Evolutionary conservation across 2,329 filamentous ascomycete species (phyloP), one percentile per base, ranked within the genome.

Genomic region (Ceratocystis destructans): DNA sequence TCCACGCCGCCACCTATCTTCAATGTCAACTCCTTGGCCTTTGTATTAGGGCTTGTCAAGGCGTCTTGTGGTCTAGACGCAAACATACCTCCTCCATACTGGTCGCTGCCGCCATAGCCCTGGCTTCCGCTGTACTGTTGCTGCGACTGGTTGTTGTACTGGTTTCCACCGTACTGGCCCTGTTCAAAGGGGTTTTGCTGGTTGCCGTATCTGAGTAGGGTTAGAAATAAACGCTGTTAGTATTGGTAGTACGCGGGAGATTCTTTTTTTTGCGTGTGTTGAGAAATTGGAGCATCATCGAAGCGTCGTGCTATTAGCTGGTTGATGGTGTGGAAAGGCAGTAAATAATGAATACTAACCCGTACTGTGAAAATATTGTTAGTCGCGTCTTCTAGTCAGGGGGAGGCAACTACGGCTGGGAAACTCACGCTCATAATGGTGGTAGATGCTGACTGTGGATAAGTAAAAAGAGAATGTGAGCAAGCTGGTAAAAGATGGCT

Each of bases 171-270:
- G 45, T 73, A 75, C 68, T 78, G 78, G 73, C 80, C 77, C 72
- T 86, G 77, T 72, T 84, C 83, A 71, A 82, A 86, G 66, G 83
- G 83, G 75, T 86, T 85, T 68, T 76, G 74, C 70, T 64, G 62
- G 62, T 75, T 75, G 69, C 80, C 79, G 77, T 85, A 84, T 76
- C 81, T 85, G 72, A 41, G 10, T 41, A 3, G 37, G 37, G 12
- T 41, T 12, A 41, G 37, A 41, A 41, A 41, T 45, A 46, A 31
- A 50, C 31, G 31, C 37, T 10, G 55, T 65, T 59, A 64, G 63
- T 28, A 45, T 59, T 10, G 12, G 20, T 37, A 44, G 41, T 59
- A 55, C 53, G 59, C n/a, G 41, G 44, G 37, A 3, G 12, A 4
- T 12, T 28, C 22, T 25, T 25, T 28, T 22, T 45, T 17, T 2